A percentile compares a stretch with the other conserved stretches of the same genome.
phyloP scores from a whole-genome alignment of 2,329 filamentous ascomycete species.

The Fusarium redolens region DNA sequence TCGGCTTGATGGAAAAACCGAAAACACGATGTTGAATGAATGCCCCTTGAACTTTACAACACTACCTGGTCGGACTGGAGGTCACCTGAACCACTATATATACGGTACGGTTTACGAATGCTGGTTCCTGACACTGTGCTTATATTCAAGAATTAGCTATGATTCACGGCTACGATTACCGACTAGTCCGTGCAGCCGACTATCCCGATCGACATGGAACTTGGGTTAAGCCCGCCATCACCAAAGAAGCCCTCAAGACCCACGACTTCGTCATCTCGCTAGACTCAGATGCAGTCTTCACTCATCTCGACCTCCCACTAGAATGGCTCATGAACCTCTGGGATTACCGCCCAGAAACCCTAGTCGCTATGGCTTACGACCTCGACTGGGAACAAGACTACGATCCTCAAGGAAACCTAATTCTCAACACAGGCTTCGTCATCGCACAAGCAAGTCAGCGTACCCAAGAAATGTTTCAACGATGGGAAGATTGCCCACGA shows the following conservation, averaged over 20 bases:
- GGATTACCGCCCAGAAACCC: constrained; percentile 53
- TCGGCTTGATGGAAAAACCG: neutral
- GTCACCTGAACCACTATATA: constrained; percentile 39
- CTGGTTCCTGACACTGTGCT: neutral
- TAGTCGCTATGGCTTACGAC: constrained; percentile 59
- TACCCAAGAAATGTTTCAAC: constrained; percentile 36
- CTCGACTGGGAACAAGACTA: constrained; percentile 53
- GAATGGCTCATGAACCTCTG: constrained; percentile 62
- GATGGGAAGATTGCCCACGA: constrained; percentile 24
- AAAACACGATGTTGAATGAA: constrained; percentile 15
- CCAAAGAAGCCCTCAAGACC: constrained; percentile 52
- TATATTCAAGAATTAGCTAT: constrained; percentile 19
- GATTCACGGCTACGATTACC: constrained; percentile 63
- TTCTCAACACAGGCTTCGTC: constrained; percentile 41
- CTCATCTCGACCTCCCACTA: constrained; percentile 56
- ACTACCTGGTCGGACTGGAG: constrained; percentile 2
- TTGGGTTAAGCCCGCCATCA: constrained; percentile 58
- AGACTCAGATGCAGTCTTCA: constrained; percentile 58
- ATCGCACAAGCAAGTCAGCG: constrained; percentile 39
- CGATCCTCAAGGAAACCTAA: constrained; percentile 45
- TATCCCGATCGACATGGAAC: constrained; percentile 56
- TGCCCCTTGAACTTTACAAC: neutral
- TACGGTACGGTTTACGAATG: constrained; percentile 18
- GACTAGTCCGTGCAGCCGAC: constrained; percentile 56
- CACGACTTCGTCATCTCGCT: constrained; percentile 58